Evolutionary conservation across 805 yeast species (phyloP).

Genomic region (Zygoascus ofunaensis): DNA sequence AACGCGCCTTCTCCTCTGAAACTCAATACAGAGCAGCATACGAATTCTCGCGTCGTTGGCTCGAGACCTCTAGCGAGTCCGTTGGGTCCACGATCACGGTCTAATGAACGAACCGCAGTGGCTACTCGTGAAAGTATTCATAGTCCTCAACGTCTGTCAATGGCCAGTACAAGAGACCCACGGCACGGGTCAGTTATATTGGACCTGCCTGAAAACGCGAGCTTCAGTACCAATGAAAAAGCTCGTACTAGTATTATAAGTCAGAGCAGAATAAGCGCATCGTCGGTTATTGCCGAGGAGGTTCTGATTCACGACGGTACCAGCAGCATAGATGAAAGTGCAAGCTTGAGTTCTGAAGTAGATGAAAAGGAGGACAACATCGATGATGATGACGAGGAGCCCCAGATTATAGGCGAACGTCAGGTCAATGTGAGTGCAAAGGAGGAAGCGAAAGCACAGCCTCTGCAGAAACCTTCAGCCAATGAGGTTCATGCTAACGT

Average conservation of each 20-base stretch:
- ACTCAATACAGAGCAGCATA: not conserved
- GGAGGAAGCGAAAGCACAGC: too few relatives aligned
- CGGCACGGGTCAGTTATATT: not conserved
- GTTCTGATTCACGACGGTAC: not conserved
- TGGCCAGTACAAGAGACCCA: not conserved
- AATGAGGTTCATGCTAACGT: too few relatives aligned
- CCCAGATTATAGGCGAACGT: not conserved
- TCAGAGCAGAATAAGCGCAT: not conserved
- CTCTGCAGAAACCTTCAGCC: too few relatives aligned
- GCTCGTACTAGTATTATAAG: slow-evolving; percentile 3
- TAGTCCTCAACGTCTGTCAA: not conserved
- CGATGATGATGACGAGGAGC: slow-evolving; percentile 1
- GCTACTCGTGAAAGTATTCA: not conserved
- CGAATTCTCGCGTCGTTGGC: not conserved
- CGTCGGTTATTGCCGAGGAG: not conserved
- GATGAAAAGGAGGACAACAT: too few relatives aligned
- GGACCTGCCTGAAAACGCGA: slow-evolving; percentile 1
- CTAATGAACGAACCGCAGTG: not conserved
- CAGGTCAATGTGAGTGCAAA: not conserved
- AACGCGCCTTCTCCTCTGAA: not conserved
- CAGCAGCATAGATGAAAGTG: not conserved
- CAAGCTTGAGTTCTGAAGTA: not conserved
- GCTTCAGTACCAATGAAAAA: not conserved
- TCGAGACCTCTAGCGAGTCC: not conserved
- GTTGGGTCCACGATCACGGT: not conserved